phyloP scores from a whole-genome alignment of 1,284 basidiomycete species.

The Chalciporus sp. region DNA sequence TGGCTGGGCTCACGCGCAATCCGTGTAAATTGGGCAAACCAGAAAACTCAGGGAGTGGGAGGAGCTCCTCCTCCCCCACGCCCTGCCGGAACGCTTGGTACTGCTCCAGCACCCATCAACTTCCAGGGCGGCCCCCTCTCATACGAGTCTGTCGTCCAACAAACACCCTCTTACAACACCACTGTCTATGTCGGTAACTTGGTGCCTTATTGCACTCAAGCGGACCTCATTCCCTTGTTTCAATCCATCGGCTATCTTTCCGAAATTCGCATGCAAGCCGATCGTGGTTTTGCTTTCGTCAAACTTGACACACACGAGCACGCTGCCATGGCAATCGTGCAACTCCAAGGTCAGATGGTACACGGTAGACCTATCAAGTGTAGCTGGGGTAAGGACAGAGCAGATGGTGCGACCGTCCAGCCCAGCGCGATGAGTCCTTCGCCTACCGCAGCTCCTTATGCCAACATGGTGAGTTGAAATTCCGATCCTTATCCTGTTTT shows the following conservation, averaged over 20 bases:
- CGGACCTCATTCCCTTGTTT: conserved; percentile 95
- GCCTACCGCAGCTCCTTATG: conserved; percentile 68
- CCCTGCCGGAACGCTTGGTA: conserved; percentile 49
- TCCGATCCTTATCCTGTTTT: background rate
- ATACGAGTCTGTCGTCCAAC: conserved; percentile 86
- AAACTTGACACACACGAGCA: conserved; percentile 98
- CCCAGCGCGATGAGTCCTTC: conserved; percentile 64
- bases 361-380: conserved; percentile 96
- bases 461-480: conserved; percentile 60
- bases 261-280: conserved; percentile 98
- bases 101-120: conserved; percentile 81
- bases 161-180: conserved; percentile 89
- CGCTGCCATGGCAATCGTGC: conserved; percentile 95
- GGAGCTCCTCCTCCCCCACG: conserved; percentile 46
- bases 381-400: conserved; percentile 97
- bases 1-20: conserved; percentile 98
- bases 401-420: conserved; percentile 64
- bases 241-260: conserved; percentile 96
- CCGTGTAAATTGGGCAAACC: conserved; percentile 99
- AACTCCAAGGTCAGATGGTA: conserved; percentile 92
- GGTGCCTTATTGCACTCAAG: conserved; percentile 93
- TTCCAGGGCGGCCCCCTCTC: conserved; percentile 84
- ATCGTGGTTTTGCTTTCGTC: conserved; percentile 97
- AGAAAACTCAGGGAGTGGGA: conserved; percentile 82
- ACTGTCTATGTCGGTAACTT: conserved; percentile 99